Evolutionary conservation across 441 rosid genomes (phyloP).

Genomic region (Jatropha multifida): DNA sequence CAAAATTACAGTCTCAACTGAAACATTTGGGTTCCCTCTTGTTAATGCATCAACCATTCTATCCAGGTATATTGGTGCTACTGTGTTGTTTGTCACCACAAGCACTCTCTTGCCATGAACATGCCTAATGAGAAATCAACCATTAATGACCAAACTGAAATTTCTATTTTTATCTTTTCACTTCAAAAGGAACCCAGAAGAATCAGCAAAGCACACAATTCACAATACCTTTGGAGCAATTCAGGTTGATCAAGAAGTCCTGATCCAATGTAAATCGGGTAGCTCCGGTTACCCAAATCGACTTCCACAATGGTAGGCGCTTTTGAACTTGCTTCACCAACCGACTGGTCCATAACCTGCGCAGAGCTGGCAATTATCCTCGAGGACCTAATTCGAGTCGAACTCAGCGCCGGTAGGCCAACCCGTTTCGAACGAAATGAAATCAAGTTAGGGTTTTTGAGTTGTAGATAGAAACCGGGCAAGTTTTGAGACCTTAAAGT

Average conservation of each 20-base stretch:
- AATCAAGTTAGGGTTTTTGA: conserved; percentile 29
- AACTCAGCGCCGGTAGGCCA: conserved; percentile 25
- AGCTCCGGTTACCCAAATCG: conserved; percentile 86
- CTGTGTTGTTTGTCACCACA: conserved; percentile 75
- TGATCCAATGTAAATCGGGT: conserved; percentile 90
- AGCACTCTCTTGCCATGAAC: conserved; percentile 95
- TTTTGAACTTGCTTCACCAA: conserved; percentile 34
- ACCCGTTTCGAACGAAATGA: conserved; percentile 35
- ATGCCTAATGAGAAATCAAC: conserved; percentile 48
- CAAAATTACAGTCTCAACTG: conserved; percentile 76
- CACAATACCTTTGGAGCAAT: conserved; percentile 72
- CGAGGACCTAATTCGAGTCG: conserved; percentile 20
- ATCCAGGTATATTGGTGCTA: conserved; percentile 75
- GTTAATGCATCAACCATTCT: conserved; percentile 79
- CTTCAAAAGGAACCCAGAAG: not conserved
- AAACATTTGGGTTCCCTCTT: conserved; percentile 71
- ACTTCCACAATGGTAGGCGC: conserved; percentile 77
- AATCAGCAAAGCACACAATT: not conserved
- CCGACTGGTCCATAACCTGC: conserved; percentile 60
- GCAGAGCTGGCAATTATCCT: conserved; percentile 50
- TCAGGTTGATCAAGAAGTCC: conserved; percentile 80
- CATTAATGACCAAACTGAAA: not conserved
- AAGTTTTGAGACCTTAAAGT: conserved; percentile 23
- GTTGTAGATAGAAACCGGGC: conserved; percentile 24
- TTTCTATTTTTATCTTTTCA: too few relatives aligned